Evolutionary conservation across 139 green algal genomes (phyloP).

Genomic region (Micractinium conductrix): DNA sequence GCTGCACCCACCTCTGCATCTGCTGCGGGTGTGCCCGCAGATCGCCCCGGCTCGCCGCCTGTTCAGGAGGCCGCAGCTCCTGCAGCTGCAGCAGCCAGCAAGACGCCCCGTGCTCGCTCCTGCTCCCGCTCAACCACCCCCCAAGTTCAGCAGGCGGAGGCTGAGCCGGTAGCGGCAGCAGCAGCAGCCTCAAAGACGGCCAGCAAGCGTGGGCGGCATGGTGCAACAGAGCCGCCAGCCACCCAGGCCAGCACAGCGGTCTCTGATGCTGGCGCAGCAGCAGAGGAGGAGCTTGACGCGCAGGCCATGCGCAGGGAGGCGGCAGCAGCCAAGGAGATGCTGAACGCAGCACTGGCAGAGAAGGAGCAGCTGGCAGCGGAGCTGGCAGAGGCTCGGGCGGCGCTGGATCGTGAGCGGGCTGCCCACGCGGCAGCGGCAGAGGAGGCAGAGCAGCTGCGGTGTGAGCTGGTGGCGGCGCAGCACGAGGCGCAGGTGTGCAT

Average conservation of each 20-base stretch:
- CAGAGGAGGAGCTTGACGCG: too few relatives aligned
- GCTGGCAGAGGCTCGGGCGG: not conserved
- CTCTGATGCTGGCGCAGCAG: not conserved
- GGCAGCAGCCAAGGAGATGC: not conserved
- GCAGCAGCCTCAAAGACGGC: not conserved
- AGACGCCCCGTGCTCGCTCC: not conserved
- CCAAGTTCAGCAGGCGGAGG: not conserved
- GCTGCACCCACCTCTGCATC: not conserved
- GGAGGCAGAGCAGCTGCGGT: not conserved
- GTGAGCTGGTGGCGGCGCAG: not conserved
- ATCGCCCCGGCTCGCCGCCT: not conserved
- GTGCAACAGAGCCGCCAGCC: not conserved
- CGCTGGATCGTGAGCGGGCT: not conserved
- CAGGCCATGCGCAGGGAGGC: not conserved
- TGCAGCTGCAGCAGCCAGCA: not conserved
- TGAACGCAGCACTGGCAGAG: not conserved
- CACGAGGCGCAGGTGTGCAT: not conserved
- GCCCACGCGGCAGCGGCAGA: not conserved
- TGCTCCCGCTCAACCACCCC: not conserved
- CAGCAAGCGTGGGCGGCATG: not conserved
- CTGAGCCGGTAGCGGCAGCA: not conserved
- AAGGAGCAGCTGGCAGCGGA: not conserved
- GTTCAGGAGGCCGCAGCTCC: not conserved
- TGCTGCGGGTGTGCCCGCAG: not conserved
- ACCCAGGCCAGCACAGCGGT: not conserved